Evolutionary conservation across 805 yeast genomes (phyloP), one percentile per base, ranked within the genome.

Genomic region (Torulaspora franciscae): DNA sequence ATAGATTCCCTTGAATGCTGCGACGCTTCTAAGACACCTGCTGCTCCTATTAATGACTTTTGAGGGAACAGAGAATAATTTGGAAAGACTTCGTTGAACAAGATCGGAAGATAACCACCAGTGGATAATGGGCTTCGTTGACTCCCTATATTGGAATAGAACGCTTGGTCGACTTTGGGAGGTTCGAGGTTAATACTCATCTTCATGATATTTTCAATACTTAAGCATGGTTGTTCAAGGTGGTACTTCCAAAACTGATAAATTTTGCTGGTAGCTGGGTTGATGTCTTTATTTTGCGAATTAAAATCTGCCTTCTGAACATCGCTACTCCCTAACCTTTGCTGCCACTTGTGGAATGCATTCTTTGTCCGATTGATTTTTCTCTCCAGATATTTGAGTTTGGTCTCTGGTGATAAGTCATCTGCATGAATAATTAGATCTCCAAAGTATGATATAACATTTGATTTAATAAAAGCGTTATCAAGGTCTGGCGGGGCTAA

Each of bases 401-500:
- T 63, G 1, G 58, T 43, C 8, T 55, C 61, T 0, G 48, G 17
- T 2, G 63, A 58, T 26, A 63, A 46, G 37, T 62, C 62, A 46
- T 59, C 63, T 4, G 62, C 61, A 40, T 55, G 55, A 13, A 88
- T 79, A 7, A 80, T 71, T 51, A 90, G 70, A 60, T 90, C 98
- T 8, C 96, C 97, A 68, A 87, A 90, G 59, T 81, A 90, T 1
- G 98, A 96, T 37, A 91, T 80, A 9, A 85, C 95, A 43, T 80
- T 77, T 40, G 79, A 80, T 57, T 85, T 85, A 0, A 91, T 76
- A 55, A 84, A 88, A 1, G 76, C 69, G 45, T 77, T 76, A 30
- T 96, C 96, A 52, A 91, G 73, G 8, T 95, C 93, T 55, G 91
- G 85, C 3, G 96, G 88, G 7, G 95, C 90, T 70, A 87, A 75